phyloP scores from a whole-genome alignment of 352 stramenopile genomes.

The Globisporangium nagaii region DNA sequence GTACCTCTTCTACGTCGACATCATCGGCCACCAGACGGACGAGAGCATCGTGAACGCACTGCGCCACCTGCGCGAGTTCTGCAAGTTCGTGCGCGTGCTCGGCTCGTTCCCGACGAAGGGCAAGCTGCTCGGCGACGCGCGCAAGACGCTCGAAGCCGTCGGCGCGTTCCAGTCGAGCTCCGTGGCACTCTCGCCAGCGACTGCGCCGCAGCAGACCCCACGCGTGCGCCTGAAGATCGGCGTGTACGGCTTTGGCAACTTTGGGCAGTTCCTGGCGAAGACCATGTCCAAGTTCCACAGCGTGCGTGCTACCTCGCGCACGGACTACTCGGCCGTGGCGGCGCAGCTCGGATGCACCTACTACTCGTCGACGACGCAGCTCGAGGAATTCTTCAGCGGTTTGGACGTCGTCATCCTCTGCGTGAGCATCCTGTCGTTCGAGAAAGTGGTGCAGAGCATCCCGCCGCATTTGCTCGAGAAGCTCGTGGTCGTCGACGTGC shows the following conservation, averaged over 20 bases:
- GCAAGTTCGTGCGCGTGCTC: conserved; percentile 80
- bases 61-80: conserved; percentile 74
- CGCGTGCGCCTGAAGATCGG: conserved; percentile 88
- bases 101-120: conserved; percentile 80
- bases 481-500: conserved; percentile 94
- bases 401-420: conserved; percentile 94
- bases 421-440: conserved; percentile 77
- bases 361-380: conserved; percentile 54
- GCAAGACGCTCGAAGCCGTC: conserved; percentile 43
- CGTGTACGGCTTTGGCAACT: conserved; percentile 96
- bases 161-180: conserved; percentile 28
- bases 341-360: conserved; percentile 51
- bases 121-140: conserved; percentile 47
- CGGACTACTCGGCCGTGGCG: conserved; percentile 71
- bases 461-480: conserved; percentile 70
- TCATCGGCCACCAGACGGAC: conserved; percentile 60
- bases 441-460: conserved; percentile 58
- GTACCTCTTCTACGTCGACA: conserved; percentile 76
- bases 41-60: conserved; percentile 67
- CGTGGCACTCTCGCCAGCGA: conserved; percentile 22
- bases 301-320: conserved; percentile 83
- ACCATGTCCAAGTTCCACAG: conserved; percentile 91
- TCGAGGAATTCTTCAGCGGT: conserved; percentile 87
- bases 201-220: conserved; percentile 14
- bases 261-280: conserved; percentile 97